Conservation (phyloP, 164 flowering plant genomes). For the Aristolochia fimbriata region DNA sequence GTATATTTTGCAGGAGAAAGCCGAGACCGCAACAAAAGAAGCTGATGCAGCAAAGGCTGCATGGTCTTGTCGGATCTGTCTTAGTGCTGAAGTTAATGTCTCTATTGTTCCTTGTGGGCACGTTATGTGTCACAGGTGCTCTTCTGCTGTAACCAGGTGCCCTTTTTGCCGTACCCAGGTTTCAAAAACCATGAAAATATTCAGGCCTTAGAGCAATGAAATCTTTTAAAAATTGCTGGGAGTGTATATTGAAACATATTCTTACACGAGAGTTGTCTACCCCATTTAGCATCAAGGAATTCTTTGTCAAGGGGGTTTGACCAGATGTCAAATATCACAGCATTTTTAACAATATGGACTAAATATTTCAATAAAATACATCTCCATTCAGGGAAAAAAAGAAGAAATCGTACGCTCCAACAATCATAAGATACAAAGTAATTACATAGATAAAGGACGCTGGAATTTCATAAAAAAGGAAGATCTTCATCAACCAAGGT, state of each 20-base stretch:
- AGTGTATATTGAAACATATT: neutral
- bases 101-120: slow-evolving; percentile 86
- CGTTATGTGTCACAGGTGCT: slow-evolving; percentile 76
- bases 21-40: slow-evolving; percentile 66
- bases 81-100: slow-evolving; percentile 61
- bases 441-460: no score
- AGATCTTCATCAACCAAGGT: slow-evolving; percentile 49
- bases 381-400: neutral
- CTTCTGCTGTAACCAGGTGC: slow-evolving; percentile 79
- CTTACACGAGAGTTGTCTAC: neutral
- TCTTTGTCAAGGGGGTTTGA: no score
- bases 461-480: neutral
- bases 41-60: slow-evolving; percentile 89
- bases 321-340: no score
- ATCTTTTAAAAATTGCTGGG: neutral
- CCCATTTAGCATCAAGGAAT: neutral
- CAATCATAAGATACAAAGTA: no score
- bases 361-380: neutral
- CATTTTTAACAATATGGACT: neutral
- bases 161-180: slow-evolving; percentile 92
- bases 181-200: slow-evolving; percentile 53
- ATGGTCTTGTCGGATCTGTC: slow-evolving; percentile 80
- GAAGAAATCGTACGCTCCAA: neutral
- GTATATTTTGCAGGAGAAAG: slow-evolving; percentile 53
- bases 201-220: slow-evolving; percentile 45